phyloP scores from a whole-genome alignment of 257 asterid genomes.

The Nicotiana undulata region DNA sequence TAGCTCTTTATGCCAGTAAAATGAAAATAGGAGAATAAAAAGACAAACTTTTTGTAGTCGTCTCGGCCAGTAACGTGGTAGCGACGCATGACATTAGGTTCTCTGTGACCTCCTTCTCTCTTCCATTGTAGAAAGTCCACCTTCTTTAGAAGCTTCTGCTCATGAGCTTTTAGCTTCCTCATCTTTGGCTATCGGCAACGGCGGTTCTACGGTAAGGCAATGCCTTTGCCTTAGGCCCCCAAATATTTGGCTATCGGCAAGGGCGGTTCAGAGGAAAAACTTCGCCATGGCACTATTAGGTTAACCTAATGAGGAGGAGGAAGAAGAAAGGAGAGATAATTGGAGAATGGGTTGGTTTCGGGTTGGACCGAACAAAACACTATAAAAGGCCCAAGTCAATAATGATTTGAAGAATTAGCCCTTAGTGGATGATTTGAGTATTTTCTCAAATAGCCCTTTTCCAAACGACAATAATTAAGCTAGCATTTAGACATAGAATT shows the following conservation, averaged over 20 bases:
- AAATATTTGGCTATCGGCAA: too few relatives aligned
- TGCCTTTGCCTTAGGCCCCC: too few relatives aligned
- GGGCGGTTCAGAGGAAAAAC: not conserved
- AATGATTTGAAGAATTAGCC: too few relatives aligned
- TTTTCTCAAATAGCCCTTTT: too few relatives aligned
- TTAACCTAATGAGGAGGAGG: not conserved
- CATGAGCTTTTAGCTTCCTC: conserved; percentile 87
- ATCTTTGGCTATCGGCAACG: conserved; percentile 18
- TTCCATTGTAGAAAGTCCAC: conserved; percentile 78
- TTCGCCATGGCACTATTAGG: not conserved
- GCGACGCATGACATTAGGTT: conserved; percentile 61
- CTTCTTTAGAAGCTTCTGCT: conserved; percentile 74
- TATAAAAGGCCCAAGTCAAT: not conserved
- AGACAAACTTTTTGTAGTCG: conserved; percentile 71
- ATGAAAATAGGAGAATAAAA: not conserved
- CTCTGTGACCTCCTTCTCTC: conserved; percentile 92
- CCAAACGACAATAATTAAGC: too few relatives aligned
- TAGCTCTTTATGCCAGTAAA: not conserved
- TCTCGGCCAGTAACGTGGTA: conserved; percentile 80
- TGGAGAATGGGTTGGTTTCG: not conserved
- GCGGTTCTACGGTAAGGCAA: too few relatives aligned
- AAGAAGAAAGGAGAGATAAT: not conserved
- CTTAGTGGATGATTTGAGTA: too few relatives aligned
- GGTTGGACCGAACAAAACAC: not conserved
- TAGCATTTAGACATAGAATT: too few relatives aligned